phyloP scores from a whole-genome alignment of 306 rosid species.

The Coriaria nepalensis region DNA sequence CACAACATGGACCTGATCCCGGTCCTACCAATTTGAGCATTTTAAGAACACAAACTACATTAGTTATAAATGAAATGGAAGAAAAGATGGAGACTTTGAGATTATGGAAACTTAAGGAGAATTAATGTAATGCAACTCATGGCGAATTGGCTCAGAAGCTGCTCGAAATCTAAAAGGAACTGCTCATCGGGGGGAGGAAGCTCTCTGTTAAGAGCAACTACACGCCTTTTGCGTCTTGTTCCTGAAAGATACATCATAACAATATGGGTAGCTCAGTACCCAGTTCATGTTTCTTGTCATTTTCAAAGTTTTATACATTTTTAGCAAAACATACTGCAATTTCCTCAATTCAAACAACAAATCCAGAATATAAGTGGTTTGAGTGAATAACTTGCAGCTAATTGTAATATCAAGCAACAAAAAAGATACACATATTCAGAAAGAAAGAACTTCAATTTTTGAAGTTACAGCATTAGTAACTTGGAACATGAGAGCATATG shows the following conservation, averaged over 20 bases:
- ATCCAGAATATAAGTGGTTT: too few relatives aligned
- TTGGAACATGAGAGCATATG: background rate
- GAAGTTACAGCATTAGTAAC: too few relatives aligned
- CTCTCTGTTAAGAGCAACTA: slow-evolving; percentile 69
- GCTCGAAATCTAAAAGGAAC: slow-evolving; percentile 83
- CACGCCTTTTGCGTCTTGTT: slow-evolving; percentile 89
- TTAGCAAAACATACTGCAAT: too few relatives aligned
- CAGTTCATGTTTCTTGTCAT: too few relatives aligned
- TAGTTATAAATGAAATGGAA: slow-evolving; percentile 8
- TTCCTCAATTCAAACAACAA: too few relatives aligned
- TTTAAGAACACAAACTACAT: background rate
- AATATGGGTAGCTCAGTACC: background rate
- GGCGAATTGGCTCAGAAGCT: slow-evolving; percentile 74
- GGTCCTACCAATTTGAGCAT: slow-evolving; percentile 49
- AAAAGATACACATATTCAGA: too few relatives aligned
- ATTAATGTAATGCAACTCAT: slow-evolving; percentile 33
- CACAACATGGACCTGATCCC: slow-evolving; percentile 70
- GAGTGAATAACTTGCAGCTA: too few relatives aligned
- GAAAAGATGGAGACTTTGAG: background rate
- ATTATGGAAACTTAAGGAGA: background rate
- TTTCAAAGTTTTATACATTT: too few relatives aligned
- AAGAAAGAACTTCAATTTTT: too few relatives aligned
- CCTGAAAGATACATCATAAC: slow-evolving; percentile 33
- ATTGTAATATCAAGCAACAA: too few relatives aligned
- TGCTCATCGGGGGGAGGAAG: slow-evolving; percentile 94